Percentiles rank a stretch among this genome's conserved stretches.
phyloP scores from a whole-genome alignment of 2,329 filamentous ascomycete genomes.

The Chaetoscypha palmicola region DNA sequence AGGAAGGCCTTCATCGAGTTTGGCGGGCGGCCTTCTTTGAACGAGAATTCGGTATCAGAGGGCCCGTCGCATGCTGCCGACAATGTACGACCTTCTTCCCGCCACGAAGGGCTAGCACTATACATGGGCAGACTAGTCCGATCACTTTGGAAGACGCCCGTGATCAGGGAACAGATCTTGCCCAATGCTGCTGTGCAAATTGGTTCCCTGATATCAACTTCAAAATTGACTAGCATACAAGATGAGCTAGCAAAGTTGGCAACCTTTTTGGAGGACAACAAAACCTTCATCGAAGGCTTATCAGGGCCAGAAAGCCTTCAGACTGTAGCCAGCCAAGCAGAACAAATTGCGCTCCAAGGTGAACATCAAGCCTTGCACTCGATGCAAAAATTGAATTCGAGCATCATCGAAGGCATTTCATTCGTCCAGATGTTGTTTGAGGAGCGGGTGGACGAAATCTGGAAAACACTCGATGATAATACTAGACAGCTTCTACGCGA shows the following conservation, averaged over 20 bases:
- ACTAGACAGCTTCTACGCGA: constrained; percentile 63
- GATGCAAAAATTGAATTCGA: constrained; percentile 75
- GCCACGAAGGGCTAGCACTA: constrained; percentile 79
- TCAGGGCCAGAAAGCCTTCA: constrained; percentile 85
- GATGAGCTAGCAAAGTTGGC: constrained; percentile 71
- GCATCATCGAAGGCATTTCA: constrained; percentile 92
- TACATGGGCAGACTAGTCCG: constrained; percentile 86
- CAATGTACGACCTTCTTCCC: constrained; percentile 76
- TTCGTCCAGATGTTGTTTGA: constrained; percentile 94
- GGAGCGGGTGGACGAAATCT: constrained; percentile 84
- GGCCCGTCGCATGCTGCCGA: constrained; percentile 63
- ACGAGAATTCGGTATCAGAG: constrained; percentile 64
- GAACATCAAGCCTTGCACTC: constrained; percentile 91
- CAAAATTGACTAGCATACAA: constrained; percentile 71
- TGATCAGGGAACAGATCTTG: constrained; percentile 51
- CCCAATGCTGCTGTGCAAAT: constrained; percentile 54
- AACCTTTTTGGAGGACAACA: constrained; percentile 81
- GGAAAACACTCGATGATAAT: constrained; percentile 63
- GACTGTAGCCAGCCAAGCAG: constrained; percentile 71
- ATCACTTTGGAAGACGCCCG: constrained; percentile 75
- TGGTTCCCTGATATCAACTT: constrained; percentile 55
- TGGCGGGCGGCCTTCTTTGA: constrained; percentile 78
- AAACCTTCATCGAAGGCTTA: constrained; percentile 84
- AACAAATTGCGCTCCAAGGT: constrained; percentile 85
- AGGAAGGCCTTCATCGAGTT: constrained; percentile 86